Conservation (phyloP, 495 filamentous ascomycete species). For the Neurospora sp. region DNA sequence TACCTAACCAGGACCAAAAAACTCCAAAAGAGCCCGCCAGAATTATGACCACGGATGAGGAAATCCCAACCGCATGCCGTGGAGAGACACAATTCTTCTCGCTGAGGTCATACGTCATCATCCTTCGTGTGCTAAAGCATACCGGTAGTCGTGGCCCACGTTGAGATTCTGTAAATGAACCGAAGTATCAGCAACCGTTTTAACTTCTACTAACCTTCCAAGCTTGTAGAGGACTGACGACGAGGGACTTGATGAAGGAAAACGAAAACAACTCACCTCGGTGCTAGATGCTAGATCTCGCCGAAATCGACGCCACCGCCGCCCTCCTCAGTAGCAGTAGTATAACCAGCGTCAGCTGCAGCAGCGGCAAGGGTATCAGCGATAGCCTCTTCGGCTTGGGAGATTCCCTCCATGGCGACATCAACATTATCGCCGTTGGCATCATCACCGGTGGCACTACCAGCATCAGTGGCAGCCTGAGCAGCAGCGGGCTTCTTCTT, state of each 20-base stretch:
- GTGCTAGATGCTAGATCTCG: neutral
- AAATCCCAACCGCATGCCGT: too few species aligned
- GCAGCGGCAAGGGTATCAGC: neutral
- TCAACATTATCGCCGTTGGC: neutral
- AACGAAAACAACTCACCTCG: neutral
- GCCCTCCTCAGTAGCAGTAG: neutral
- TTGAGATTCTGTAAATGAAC: neutral
- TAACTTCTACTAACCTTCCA: neutral
- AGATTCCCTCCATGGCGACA: neutral
- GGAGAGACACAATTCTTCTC: too few species aligned
- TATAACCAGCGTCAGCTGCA: neutral
- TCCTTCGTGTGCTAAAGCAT: neutral
- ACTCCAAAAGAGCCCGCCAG: neutral
- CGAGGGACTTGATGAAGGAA: neutral
- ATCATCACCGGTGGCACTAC: neutral
- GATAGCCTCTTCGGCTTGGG: neutral
- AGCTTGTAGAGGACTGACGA: neutral
- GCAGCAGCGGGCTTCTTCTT: neutral
- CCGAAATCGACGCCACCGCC: neutral
- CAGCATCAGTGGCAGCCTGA: neutral
- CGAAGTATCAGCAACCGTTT: neutral
- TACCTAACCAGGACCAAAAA: neutral
- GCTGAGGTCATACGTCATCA: too few species aligned
- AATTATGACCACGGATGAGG: neutral
- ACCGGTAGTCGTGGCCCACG: neutral